Conservation (phyloP, 768 basidiomycete genomes). For the Mycena belliarum region DNA sequence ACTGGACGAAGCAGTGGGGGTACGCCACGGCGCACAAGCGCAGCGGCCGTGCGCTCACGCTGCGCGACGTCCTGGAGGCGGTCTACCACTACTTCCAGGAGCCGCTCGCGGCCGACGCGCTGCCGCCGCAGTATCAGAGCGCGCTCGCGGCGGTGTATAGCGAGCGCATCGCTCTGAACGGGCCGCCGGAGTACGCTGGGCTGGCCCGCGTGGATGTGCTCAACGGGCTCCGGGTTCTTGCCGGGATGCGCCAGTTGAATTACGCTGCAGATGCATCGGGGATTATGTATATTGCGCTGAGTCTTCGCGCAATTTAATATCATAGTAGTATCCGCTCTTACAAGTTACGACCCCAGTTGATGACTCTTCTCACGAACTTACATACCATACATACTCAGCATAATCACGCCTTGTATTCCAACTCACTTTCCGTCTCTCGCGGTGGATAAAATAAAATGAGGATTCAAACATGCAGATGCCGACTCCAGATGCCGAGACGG, state of each 20-base stretch:
- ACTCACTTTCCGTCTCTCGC: no score
- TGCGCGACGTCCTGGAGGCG: conserved; percentile 11
- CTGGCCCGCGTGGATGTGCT: conserved; percentile 5
- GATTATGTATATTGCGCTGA: conserved; percentile 4
- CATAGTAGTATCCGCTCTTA: no score
- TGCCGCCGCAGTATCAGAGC: conserved; percentile 7
- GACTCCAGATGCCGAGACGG: no score
- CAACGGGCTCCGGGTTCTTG: not conserved
- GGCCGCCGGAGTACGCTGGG: not conserved
- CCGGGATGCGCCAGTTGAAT: conserved; percentile 1
- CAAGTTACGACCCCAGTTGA: not conserved
- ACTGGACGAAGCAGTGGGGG: conserved; percentile 14
- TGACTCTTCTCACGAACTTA: no score
- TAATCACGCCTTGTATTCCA: no score
- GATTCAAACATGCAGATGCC: no score
- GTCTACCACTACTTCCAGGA: conserved; percentile 11
- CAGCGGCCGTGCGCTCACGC: conserved; percentile 3
- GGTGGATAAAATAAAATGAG: no score
- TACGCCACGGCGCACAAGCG: conserved; percentile 5
- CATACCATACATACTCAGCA: no score
- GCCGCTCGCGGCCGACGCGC: not conserved
- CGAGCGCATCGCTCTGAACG: not conserved
- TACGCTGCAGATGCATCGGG: not conserved
- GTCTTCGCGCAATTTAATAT: not conserved
- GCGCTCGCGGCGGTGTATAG: not conserved